Evolutionary conservation across 1,139 yeast species (phyloP).

Genomic region (Geotrichum histeridarum): DNA sequence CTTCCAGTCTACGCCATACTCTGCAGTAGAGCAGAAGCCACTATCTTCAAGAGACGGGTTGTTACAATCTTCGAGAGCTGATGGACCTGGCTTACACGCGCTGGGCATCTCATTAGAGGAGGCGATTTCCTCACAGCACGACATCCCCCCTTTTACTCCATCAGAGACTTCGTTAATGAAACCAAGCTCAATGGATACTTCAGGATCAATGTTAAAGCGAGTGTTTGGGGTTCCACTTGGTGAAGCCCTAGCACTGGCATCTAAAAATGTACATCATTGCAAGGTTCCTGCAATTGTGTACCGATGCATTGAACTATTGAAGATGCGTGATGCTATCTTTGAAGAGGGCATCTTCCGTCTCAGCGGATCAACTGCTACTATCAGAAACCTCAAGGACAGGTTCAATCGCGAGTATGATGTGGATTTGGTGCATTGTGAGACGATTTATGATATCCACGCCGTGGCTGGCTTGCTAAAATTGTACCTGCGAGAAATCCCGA

Average conservation of each 20-base stretch:
- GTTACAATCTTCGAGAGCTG: not conserved
- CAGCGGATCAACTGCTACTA: slow-evolving; percentile 81
- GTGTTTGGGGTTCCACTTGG: slow-evolving; percentile 66
- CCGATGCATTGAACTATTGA: slow-evolving; percentile 68
- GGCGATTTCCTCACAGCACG: slow-evolving; percentile 8
- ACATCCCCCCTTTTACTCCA: not conserved
- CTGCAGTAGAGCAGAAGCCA: slow-evolving; percentile 19
- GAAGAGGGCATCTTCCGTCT: slow-evolving; percentile 91
- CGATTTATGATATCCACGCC: slow-evolving; percentile 60
- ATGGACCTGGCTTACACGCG: slow-evolving; percentile 1
- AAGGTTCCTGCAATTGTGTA: slow-evolving; percentile 71
- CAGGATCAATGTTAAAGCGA: slow-evolving; percentile 5
- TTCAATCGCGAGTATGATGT: slow-evolving; percentile 60
- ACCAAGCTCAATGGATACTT: not conserved
- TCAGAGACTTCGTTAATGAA: slow-evolving; percentile 2
- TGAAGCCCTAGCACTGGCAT: slow-evolving; percentile 50
- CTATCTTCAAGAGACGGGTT: not conserved
- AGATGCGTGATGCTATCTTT: slow-evolving; percentile 62
- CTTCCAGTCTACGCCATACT: slow-evolving; percentile 21
- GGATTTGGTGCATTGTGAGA: slow-evolving; percentile 45
- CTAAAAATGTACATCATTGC: slow-evolving; percentile 35
- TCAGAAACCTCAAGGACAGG: slow-evolving; percentile 63
- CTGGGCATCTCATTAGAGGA: slow-evolving; percentile 12
- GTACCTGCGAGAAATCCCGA: slow-evolving; percentile 67
- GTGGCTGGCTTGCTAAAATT: slow-evolving; percentile 74